These are phyloP conservation scores for Ceratocystis diversiconidia DNA, from an alignment of 2,329 filamentous ascomycete species.

Conservation along the genomic window DNA sequence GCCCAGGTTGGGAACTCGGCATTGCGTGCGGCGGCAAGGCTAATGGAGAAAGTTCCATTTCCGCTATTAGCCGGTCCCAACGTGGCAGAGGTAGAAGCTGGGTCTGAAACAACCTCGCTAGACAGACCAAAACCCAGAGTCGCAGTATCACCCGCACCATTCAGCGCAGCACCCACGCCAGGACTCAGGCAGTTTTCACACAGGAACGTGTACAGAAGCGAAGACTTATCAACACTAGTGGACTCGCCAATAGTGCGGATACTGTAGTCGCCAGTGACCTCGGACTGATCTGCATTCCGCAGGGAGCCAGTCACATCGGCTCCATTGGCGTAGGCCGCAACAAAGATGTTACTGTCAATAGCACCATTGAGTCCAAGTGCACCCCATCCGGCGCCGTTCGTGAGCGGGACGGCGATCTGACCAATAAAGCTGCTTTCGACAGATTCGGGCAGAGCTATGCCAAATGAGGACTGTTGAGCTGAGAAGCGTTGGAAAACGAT, in stretches of 20 bases:
- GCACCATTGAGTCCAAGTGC: slow-evolving; percentile 31
- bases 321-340: slow-evolving; percentile 32
- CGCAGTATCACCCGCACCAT: slow-evolving; percentile 20
- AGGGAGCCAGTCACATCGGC: slow-evolving; percentile 30
- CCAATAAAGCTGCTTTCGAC: slow-evolving; percentile 31
- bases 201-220: slow-evolving; percentile 34
- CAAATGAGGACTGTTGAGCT: slow-evolving; percentile 28
- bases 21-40: slow-evolving; percentile 19
- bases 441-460: slow-evolving; percentile 29
- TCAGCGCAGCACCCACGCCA: slow-evolving; percentile 23
- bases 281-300: slow-evolving; percentile 31
- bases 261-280: slow-evolving; percentile 29
- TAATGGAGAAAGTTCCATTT: slow-evolving; percentile 20
- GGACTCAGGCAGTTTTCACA: slow-evolving; percentile 28
- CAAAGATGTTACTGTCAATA: slow-evolving; percentile 33
- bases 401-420: slow-evolving; percentile 31
- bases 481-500: slow-evolving; percentile 24
- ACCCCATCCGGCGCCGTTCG: slow-evolving; percentile 31
- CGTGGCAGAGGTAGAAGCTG: slow-evolving; percentile 18
- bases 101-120: slow-evolving; percentile 19
- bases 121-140: slow-evolving; percentile 29
- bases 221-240: slow-evolving; percentile 30
- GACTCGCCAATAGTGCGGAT: slow-evolving; percentile 30
- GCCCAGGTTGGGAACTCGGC: slow-evolving; percentile 20
- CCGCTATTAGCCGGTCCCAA: slow-evolving; percentile 19